Base-by-base conservation (phyloP, 257 asterid genomes). In the Ophiorrhiza pumila region DNA sequence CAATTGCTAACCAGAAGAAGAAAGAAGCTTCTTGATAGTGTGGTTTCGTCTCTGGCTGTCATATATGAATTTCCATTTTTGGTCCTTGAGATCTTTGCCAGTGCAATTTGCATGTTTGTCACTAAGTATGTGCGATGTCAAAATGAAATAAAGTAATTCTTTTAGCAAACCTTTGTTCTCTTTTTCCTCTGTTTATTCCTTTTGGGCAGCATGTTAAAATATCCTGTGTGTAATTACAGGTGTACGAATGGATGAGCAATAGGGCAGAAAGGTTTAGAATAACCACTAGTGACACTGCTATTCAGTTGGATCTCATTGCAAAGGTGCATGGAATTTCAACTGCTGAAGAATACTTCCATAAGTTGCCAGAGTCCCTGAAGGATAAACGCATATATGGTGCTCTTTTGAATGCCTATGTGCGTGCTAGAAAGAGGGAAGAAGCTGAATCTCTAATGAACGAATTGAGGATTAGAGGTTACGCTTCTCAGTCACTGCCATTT, bases 211-310 rank as follows among this genome's bases (percentile, higher is more conserved):
- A 32, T 57, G n/a, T 58, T 7, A 22, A 53, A 60, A n/a, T 77
- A 32, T 69, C 32, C 15, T 31, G 18, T 35, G 29, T 79, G 71
- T 76, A 42, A 58, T 50, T 84, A 77, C 84, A 93, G 98, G 91
- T 89, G 25, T 89, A 87, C 70, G 95, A 89, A 67, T 93, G 98
- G 98, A 92, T 95, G 96, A 87, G 84, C 65, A 85, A 87, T 61
- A 84, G 96, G 81, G 83, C 86, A 34, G 97, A 90, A 86, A 83
- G 80, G 70, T 92, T 71, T 74, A 80, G 87, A 70, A 52, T 83
- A 75, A 84, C 94, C 74, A 85, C 93, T 55, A 90, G 97, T 53
- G 99, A 92, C 71, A 83, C 89, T 65, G 98, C 98, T 32, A 92
- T 92, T 79, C 96, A 92, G 76, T 85, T 95, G 57, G 98, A 95